These are phyloP conservation scores for Solanum clarkiae DNA, from an alignment of 257 asterid species.

Conservation along the genomic window DNA sequence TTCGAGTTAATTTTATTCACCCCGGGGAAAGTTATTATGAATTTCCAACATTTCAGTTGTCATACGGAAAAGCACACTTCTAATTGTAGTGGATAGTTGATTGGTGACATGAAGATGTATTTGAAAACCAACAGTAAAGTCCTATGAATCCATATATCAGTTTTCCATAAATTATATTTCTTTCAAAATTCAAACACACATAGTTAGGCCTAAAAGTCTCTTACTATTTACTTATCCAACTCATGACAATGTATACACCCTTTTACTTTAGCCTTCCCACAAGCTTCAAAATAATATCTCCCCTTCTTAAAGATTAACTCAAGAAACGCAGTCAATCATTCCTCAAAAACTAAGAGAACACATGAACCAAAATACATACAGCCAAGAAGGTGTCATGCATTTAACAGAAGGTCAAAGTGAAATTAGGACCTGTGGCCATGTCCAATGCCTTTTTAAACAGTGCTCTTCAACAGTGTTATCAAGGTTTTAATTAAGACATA, in stretches of 20 bases:
- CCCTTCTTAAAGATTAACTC: neutral
- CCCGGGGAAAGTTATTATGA: too few relatives aligned
- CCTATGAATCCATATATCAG: too few relatives aligned
- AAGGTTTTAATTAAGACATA: too few relatives aligned
- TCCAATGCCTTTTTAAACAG: neutral
- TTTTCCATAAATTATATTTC: too few relatives aligned
- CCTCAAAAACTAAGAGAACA: neutral
- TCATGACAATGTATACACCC: neutral
- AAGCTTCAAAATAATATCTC: too few relatives aligned
- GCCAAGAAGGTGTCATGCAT: neutral
- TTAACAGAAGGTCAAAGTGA: neutral
- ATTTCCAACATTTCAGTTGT: neutral
- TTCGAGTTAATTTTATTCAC: too few relatives aligned
- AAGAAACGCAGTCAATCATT: neutral
- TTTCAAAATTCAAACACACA: too few relatives aligned
- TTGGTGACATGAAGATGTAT: neutral
- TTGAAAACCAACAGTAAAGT: too few relatives aligned
- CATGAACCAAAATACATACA: neutral
- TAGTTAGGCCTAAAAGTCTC: neutral
- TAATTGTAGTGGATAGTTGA: neutral
- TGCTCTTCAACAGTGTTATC: neutral
- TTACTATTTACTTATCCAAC: neutral
- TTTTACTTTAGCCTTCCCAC: too few relatives aligned
- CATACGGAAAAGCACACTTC: neutral
- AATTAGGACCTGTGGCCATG: too few relatives aligned